Conservation (phyloP, 169 alveolate species). For the Cryptosporidium canis region DNA sequence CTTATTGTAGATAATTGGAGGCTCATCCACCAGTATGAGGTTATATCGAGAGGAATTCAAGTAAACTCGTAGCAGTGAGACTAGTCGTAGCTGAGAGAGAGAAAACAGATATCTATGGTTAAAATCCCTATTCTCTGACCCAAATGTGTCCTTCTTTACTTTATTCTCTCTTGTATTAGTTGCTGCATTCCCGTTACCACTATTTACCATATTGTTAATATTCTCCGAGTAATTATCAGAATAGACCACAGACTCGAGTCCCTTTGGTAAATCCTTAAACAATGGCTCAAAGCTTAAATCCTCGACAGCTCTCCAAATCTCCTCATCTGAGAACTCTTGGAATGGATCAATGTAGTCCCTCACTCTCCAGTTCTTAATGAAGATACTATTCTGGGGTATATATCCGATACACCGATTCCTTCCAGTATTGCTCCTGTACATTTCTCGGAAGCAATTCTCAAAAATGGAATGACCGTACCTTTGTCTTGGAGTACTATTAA, state of each 20-base stretch:
- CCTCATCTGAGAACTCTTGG: conserved; percentile 9
- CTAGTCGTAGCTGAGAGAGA: conserved; percentile 35
- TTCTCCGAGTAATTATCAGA: conserved; percentile 15
- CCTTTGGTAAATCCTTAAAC: conserved; percentile 29
- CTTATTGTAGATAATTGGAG: conserved; percentile 25
- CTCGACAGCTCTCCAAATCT: conserved; percentile 40
- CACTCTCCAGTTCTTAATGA: conserved; percentile 54
- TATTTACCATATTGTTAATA: not conserved
- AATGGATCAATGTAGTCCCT: conserved; percentile 67
- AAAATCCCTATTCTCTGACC: not conserved
- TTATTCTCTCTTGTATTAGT: not conserved
- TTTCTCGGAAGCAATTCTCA: not conserved
- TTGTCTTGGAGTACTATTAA: not conserved
- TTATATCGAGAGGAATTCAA: conserved; percentile 33
- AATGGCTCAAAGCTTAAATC: conserved; percentile 33
- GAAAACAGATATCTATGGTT: conserved; percentile 8
- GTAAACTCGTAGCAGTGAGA: conserved; percentile 38
- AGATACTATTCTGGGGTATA: conserved; percentile 50
- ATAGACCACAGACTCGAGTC: conserved; percentile 36
- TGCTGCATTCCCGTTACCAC: not conserved
- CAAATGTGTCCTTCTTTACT: not conserved
- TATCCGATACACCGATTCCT: conserved; percentile 25
- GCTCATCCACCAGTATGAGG: conserved; percentile 36
- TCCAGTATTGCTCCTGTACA: not conserved
- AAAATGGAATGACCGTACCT: conserved; percentile 4